Percentiles rank a stretch among this genome's conserved stretches.
phyloP scores from a whole-genome alignment of 768 basidiomycete species.

The Suillus americanus region DNA sequence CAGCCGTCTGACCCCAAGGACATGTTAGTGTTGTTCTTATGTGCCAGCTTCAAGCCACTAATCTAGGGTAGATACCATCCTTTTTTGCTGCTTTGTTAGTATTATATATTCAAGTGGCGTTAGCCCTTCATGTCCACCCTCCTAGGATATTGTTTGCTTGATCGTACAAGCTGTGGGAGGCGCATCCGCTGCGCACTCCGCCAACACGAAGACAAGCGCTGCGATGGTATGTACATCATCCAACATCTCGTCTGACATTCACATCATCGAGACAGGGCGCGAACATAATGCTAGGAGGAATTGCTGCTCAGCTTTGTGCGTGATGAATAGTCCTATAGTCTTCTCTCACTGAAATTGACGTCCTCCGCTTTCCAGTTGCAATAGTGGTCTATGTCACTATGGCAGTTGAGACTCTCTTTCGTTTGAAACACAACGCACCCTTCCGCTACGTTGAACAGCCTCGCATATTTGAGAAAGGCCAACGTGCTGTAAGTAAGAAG shows the following conservation, averaged over 20 bases:
- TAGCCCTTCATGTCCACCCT: background rate
- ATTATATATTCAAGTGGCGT: background rate
- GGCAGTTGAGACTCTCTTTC: constrained; percentile 45
- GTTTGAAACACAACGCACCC: constrained; percentile 39
- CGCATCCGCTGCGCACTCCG: constrained; percentile 44
- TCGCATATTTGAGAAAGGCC: constrained; percentile 4
- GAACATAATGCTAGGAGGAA: constrained; percentile 62
- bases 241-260: background rate
- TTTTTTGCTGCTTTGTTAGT: constrained; percentile 16
- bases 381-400: constrained; percentile 43
- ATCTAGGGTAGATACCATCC: constrained; percentile 10
- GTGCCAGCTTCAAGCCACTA: background rate
- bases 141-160: constrained; percentile 37
- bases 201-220: constrained; percentile 21
- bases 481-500: constrained; percentile 1
- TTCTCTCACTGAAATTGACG: constrained; percentile 17
- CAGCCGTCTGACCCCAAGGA: constrained; percentile 42
- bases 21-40: constrained; percentile 20
- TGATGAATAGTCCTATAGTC: constrained; percentile 17
- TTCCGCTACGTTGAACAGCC: constrained; percentile 14
- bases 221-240: constrained; percentile 10
- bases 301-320: constrained; percentile 56
- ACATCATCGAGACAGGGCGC: constrained; percentile 36
- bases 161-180: constrained; percentile 42
- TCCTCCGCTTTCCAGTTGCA: constrained; percentile 30